A percentile compares a stretch with the other conserved stretches of the same genome.
Evolutionary conservation across 2,329 filamentous ascomycete genomes (phyloP).

Genomic region (Epicoccum nigrum): DNA sequence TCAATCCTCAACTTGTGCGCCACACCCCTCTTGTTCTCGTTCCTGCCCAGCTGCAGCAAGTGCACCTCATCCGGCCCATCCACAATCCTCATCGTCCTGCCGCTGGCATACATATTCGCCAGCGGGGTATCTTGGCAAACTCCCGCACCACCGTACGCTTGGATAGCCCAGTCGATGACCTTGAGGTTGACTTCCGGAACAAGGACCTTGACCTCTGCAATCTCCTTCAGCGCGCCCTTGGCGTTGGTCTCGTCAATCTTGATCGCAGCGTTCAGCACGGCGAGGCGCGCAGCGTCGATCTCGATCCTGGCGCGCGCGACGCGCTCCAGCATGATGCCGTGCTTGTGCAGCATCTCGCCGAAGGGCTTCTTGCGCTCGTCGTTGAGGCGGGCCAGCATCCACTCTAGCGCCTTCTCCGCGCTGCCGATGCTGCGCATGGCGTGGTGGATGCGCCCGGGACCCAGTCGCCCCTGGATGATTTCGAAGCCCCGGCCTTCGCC

Average conservation of each 20-base stretch:
- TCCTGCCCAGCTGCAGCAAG: conserved; percentile 74
- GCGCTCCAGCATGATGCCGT: conserved; percentile 95
- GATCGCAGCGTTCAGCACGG: conserved; percentile 92
- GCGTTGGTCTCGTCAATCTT: conserved; percentile 90
- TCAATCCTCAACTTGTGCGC: conserved; percentile 67
- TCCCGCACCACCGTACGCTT: conserved; percentile 89
- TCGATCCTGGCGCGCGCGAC: conserved; percentile 91
- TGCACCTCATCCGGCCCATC: conserved; percentile 97
- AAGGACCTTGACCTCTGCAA: conserved; percentile 92
- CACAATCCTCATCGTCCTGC: conserved; percentile 81
- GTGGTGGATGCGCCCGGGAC: conserved; percentile 95
- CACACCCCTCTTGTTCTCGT: conserved; percentile 75
- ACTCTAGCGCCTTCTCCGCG: conserved; percentile 89
- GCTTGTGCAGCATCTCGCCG: conserved; percentile 82
- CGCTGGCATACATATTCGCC: conserved; percentile 74
- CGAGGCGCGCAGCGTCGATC: conserved; percentile 86
- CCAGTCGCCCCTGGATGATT: conserved; percentile 96
- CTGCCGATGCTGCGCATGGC: conserved; percentile 94
- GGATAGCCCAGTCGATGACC: conserved; percentile 92
- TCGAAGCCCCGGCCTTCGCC: conserved; percentile 95
- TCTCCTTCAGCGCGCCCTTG: conserved; percentile 89
- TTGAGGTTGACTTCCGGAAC: conserved; percentile 81
- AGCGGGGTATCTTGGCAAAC: conserved; percentile 94
- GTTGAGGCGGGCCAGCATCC: conserved; percentile 93
- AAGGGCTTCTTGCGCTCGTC: conserved; percentile 91